Evolutionary conservation across 345 rosid genomes (phyloP).

Genomic region (Sisymbrium altissimum): DNA sequence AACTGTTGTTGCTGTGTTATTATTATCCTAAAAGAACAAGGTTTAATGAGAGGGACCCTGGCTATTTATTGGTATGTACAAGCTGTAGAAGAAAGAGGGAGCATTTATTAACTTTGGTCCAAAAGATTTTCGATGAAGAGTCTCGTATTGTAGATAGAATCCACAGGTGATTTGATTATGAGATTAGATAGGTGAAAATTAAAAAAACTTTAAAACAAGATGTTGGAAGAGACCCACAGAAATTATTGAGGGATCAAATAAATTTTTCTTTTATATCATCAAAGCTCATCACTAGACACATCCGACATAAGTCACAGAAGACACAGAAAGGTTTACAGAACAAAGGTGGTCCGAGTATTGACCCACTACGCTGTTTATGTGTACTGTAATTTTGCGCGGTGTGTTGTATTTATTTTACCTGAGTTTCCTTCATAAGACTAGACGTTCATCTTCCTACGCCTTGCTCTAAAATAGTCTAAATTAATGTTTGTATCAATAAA

Average conservation of each 20-base stretch:
- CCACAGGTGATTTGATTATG: slow-evolving; percentile 12
- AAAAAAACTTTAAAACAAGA: slow-evolving; percentile 12
- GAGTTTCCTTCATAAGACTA: slow-evolving; percentile 21
- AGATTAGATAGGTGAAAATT: slow-evolving; percentile 13
- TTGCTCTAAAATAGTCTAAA: slow-evolving; percentile 27
- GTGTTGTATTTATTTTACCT: slow-evolving; percentile 10
- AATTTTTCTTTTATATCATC: not conserved
- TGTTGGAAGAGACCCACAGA: slow-evolving; percentile 30
- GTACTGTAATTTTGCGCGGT: slow-evolving; percentile 20
- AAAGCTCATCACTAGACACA: slow-evolving; percentile 24
- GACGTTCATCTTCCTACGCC: slow-evolving; percentile 27
- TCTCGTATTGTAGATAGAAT: not conserved
- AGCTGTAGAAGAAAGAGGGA: slow-evolving; percentile 23
- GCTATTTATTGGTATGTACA: slow-evolving; percentile 29
- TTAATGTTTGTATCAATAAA: slow-evolving; percentile 27
- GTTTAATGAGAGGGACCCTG: slow-evolving; percentile 29
- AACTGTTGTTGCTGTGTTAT: slow-evolving; percentile 23
- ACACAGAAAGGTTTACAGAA: slow-evolving; percentile 29
- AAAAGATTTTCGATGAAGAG: slow-evolving; percentile 7
- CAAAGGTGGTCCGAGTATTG: slow-evolving; percentile 37
- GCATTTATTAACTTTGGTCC: slow-evolving; percentile 30
- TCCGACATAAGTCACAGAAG: slow-evolving; percentile 35
- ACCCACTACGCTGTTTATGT: slow-evolving; percentile 29
- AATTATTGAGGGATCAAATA: slow-evolving; percentile 12
- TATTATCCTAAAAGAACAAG: slow-evolving; percentile 31